A percentile compares a stretch with the other conserved stretches of the same genome.
Evolutionary conservation across 345 rosid genomes (phyloP).

Genomic region (Populus pruinosa): DNA sequence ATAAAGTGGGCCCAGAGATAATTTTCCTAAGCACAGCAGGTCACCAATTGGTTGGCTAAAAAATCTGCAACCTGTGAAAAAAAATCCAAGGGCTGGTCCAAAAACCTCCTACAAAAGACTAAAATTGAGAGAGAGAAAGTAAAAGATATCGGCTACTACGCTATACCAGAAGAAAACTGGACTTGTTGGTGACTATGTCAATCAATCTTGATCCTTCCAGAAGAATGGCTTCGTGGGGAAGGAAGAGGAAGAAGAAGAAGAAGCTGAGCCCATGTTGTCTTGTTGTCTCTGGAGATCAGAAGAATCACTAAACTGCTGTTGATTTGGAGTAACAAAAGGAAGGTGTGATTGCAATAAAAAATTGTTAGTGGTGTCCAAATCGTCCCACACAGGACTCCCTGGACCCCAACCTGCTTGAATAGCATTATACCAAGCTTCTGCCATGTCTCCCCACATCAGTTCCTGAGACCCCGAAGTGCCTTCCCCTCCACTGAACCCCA

Average conservation of each 20-base stretch:
- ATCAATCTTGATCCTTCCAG: constrained; percentile 52
- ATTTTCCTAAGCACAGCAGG: constrained; percentile 4
- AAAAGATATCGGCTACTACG: neutral
- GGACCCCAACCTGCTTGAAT: constrained; percentile 88
- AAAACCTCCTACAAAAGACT: neutral
- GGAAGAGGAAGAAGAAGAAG: constrained; percentile 40
- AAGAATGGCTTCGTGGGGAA: constrained; percentile 62
- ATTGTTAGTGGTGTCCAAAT: constrained; percentile 54
- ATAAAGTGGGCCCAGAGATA: neutral
- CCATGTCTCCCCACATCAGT: constrained; percentile 65
- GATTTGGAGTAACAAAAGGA: constrained; percentile 39
- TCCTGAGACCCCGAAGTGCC: constrained; percentile 40
- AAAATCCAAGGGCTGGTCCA: constrained; percentile 12
- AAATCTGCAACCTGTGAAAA: constrained; percentile 28
- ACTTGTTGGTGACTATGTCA: neutral
- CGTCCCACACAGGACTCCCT: constrained; percentile 91
- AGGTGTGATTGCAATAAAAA: constrained; percentile 46
- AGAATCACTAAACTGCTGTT: constrained; percentile 29
- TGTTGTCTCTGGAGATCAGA: constrained; percentile 32
- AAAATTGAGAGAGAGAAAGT: neutral
- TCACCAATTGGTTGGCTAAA: constrained; percentile 18
- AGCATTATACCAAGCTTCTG: constrained; percentile 78
- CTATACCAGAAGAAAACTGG: constrained; percentile 1
- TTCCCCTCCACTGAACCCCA: constrained; percentile 21
- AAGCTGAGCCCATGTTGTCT: constrained; percentile 25